Evolutionary conservation across 768 basidiomycete genomes (phyloP), one percentile per base, ranked within the genome.

Genomic region (Xanthoconium stramineum): DNA sequence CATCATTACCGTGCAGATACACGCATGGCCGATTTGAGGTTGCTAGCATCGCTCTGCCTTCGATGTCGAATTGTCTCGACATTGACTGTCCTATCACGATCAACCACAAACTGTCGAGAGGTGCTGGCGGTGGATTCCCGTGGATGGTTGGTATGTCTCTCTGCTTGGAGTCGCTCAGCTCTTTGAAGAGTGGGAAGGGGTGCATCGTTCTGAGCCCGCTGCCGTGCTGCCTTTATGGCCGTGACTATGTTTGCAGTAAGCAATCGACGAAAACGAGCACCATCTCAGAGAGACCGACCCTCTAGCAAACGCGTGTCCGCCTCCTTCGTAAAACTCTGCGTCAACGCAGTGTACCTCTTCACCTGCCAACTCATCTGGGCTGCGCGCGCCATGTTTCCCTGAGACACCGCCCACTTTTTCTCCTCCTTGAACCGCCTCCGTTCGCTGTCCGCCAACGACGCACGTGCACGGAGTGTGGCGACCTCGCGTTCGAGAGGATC

Each of bases 331-430:
- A 89, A 92, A 58, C 86, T 88, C 71, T 90, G 84, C 80, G 86
- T 89, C 53, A 93, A 74, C 30, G 85, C 83, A 35, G 86, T 83
- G 71, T 89, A 92, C 19, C 85, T 81, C 74, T 88, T 87, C 56
- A 91, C 87, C 69, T 91, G 88, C 85, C 88, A 91, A 64, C 84
- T 84, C 78, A 92, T 83, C 74, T 94, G 85, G 29, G 79, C 75
- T 32, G 90, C 90, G 45, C 89, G 81, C 10, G 88, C 84, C 43
- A 75, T 57, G 66, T 94, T 91, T 0, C 89, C 89, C 67, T 88
- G 84, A 19, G 88, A 87, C 38, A 86, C 67, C 1, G 91, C 91
- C 91, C 91, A 94, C 68, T 91, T 90, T 61, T 83, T 80, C 72
- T 94, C 91, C 72, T 94, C 91, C 75, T 85, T 89, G 74, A 84